Conservation (phyloP, 2,329 filamentous ascomycete species). For the Macroventuria anomochaeta region DNA sequence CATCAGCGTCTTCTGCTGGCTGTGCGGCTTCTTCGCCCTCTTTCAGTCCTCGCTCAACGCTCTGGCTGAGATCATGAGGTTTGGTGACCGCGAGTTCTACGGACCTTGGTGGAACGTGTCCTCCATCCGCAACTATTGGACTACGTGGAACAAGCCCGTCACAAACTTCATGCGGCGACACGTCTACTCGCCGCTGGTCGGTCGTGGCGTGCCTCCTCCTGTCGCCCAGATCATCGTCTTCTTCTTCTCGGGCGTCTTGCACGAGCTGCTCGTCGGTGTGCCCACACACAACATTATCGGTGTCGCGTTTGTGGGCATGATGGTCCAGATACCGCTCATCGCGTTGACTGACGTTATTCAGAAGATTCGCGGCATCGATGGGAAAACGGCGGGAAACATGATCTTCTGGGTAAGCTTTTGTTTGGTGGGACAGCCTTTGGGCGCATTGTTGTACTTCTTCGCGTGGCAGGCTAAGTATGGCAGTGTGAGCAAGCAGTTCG, state of each 20-base stretch:
- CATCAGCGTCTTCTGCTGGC: constrained; percentile 94
- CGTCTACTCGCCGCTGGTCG: constrained; percentile 86
- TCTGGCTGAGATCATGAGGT: constrained; percentile 85
- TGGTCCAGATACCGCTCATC: constrained; percentile 90
- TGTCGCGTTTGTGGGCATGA: constrained; percentile 93
- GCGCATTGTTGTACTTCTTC: constrained; percentile 93
- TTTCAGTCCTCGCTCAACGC: constrained; percentile 95
- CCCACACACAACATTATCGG: constrained; percentile 94
- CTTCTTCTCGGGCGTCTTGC: constrained; percentile 83
- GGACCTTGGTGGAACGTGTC: constrained; percentile 93
- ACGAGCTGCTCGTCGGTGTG: constrained; percentile 90
- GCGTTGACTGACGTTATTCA: constrained; percentile 78
- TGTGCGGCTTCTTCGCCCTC: constrained; percentile 94
- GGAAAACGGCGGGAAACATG: constrained; percentile 84
- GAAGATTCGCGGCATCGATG: constrained; percentile 75
- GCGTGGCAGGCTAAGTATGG: constrained; percentile 99
- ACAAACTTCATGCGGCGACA: constrained; percentile 97
- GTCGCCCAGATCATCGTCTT: constrained; percentile 84
- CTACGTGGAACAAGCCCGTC: constrained; percentile 96
- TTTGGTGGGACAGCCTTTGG: constrained; percentile 91
- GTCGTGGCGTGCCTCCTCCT: constrained; percentile 76
- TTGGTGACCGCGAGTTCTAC: constrained; percentile 94
- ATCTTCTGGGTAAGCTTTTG: constrained; percentile 98
- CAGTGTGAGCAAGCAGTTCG: constrained; percentile 64
- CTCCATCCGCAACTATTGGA: constrained; percentile 88